Evolutionary conservation across 768 basidiomycete species (phyloP).

Genomic region (Tylopilus rubrobrunneus): DNA sequence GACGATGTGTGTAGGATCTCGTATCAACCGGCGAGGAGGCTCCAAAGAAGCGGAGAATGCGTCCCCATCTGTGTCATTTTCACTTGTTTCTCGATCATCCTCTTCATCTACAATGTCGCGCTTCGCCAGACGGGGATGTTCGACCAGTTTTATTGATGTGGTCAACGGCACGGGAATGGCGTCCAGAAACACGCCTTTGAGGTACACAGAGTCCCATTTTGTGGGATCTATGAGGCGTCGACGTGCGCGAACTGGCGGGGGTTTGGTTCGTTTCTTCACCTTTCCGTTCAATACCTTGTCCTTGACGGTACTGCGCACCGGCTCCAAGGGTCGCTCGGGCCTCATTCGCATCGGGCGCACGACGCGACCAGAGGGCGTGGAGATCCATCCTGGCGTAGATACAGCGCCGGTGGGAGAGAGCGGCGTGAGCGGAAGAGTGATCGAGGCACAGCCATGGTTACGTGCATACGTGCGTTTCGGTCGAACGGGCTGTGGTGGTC

Average conservation of each 20-base stretch:
- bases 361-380: conserved; percentile 62
- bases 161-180: conserved; percentile 11
- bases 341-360: conserved; percentile 68
- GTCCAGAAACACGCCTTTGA: conserved; percentile 69
- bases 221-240: conserved; percentile 68
- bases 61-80: background rate
- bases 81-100: background rate
- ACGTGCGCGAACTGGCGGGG: conserved; percentile 56
- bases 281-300: conserved; percentile 18
- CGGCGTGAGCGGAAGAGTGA: conserved; percentile 64
- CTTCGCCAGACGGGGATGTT: background rate
- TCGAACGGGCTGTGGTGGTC: conserved; percentile 28
- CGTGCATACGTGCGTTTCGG: conserved; percentile 40
- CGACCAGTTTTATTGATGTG: background rate
- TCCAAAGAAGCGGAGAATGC: background rate
- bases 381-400: conserved; percentile 59
- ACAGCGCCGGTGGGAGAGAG: conserved; percentile 58
- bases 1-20: background rate
- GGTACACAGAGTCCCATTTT: conserved; percentile 63
- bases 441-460: conserved; percentile 42
- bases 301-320: conserved; percentile 3
- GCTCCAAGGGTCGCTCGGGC: conserved; percentile 55
- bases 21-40: background rate
- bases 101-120: background rate
- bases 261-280: conserved; percentile 44